Evolutionary conservation across 345 rosid species (phyloP), one percentile per base, ranked within the genome.

Genomic region (Sapria himalayana): DNA sequence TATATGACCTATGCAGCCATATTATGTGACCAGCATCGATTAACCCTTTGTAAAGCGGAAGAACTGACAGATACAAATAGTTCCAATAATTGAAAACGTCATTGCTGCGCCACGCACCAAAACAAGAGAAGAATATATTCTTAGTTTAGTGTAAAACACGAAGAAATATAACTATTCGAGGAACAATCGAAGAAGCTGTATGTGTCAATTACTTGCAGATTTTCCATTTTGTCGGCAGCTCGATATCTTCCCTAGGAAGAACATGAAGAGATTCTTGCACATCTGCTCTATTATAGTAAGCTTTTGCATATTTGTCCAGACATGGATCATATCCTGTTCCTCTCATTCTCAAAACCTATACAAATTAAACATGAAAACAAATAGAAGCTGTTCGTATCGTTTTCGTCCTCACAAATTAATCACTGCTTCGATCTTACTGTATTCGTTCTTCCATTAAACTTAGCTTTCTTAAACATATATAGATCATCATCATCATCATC

Each of bases 191-290:
- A n/a, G n/a, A n/a, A n/a, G n/a, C n/a, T n/a, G n/a, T n/a, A n/a
- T n/a, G n/a, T n/a, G n/a, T n/a, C n/a, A n/a, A n/a, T n/a, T 85
- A 81, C 93, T 71, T 89, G 98, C 98, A 89, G 41, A 79, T 89
- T 63, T 55, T 76, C 98, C 98, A 89, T 51, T 79, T 72, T 65
- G 43, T 74, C 44, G n/a, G n/a, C n/a, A 67, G 62, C 21, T 20
- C 58, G 32, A 19, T 50, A 34, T 82, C 93, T 46, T 76, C 76
- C 47, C 74, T 67, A 19, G n/a, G n/a, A n/a, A n/a, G n/a, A n/a
- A 79, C 93, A 51, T 85, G 93, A 55, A 85, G 74, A 17, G 94
- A 91, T 63, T 61, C 64, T 42, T 85, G 96, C 45, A 85, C 84
- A 32, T 75, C 85, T 1, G 64, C 60, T 59, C 79, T 65, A 55